phyloP scores from a whole-genome alignment of 208 protist species.

The Strigomonas culicis region DNA sequence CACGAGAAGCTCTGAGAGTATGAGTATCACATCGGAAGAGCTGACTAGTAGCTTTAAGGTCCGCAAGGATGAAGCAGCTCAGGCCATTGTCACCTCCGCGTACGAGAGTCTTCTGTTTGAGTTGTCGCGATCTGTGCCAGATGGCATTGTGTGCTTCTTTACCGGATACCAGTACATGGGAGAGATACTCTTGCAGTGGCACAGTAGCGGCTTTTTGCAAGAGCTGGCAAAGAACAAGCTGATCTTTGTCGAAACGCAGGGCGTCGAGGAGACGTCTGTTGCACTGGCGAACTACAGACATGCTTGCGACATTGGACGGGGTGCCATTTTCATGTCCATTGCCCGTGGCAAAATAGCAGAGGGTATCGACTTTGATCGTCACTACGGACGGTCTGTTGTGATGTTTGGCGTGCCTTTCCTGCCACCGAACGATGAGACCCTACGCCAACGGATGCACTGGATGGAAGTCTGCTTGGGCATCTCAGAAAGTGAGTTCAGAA shows the following conservation, averaged over 20 bases:
- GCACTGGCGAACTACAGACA: slow-evolving; percentile 97
- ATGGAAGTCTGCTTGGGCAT: slow-evolving; percentile 96
- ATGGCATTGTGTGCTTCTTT: slow-evolving; percentile 98
- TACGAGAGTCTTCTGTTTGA: slow-evolving; percentile 96
- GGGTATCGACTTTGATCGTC: slow-evolving; percentile 98
- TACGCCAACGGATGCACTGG: slow-evolving; percentile 96
- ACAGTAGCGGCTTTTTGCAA: slow-evolving; percentile 90
- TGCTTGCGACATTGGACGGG: slow-evolving; percentile 97
- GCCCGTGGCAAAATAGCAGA: slow-evolving; percentile 97
- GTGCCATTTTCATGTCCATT: slow-evolving; percentile 98
- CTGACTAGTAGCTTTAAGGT: slow-evolving; percentile 90
- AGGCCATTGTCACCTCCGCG: slow-evolving; percentile 93
- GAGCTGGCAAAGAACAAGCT: slow-evolving; percentile 95
- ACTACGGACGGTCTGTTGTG: slow-evolving; percentile 96
- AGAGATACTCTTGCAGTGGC: slow-evolving; percentile 92
- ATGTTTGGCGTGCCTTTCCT: slow-evolving; percentile 98
- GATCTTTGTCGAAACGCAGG: slow-evolving; percentile 98
- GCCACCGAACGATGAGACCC: slow-evolving; percentile 86
- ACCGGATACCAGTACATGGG: slow-evolving; percentile 96
- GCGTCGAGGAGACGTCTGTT: slow-evolving; percentile 95
- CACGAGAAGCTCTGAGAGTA: slow-evolving; percentile 82
- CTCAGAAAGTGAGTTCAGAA: slow-evolving; percentile 96
- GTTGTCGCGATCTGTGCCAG: slow-evolving; percentile 94
- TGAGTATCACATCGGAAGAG: slow-evolving; percentile 86
- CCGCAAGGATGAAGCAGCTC: slow-evolving; percentile 62